These are phyloP conservation scores for Aureoboletus auriporus DNA, from an alignment of 768 basidiomycete genomes.

Conservation along the genomic window DNA sequence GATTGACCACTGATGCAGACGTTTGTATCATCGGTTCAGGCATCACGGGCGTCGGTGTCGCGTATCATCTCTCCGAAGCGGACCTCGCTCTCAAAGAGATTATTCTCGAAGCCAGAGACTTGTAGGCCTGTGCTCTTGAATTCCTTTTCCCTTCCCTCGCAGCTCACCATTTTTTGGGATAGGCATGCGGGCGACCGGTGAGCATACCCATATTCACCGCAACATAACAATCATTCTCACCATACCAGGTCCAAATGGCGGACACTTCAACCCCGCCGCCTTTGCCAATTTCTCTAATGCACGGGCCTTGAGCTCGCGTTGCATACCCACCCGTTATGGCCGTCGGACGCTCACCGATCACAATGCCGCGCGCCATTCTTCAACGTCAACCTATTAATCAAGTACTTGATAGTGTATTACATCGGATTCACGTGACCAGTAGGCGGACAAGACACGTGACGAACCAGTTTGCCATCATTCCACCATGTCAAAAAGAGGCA, in stretches of 20 bases:
- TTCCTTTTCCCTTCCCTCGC: too few species aligned
- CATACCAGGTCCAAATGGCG: conserved; percentile 66
- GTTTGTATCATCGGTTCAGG: conserved; percentile 79
- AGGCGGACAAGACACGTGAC: background rate
- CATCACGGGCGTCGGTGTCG: conserved; percentile 72
- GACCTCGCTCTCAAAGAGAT: conserved; percentile 41
- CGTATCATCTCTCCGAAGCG: conserved; percentile 61
- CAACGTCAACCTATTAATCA: too few species aligned
- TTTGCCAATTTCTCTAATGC: conserved; percentile 48
- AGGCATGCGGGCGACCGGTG: conserved; percentile 80
- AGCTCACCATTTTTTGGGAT: background rate
- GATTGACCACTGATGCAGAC: conserved; percentile 57
- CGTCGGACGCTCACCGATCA: too few species aligned
- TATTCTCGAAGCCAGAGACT: conserved; percentile 77
- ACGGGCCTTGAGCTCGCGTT: too few species aligned
- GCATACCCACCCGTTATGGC: too few species aligned
- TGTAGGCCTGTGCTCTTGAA: conserved; percentile 37
- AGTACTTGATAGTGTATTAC: too few species aligned
- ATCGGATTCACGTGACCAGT: too few species aligned
- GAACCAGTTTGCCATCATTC: background rate
- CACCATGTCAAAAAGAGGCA: conserved; percentile 68
- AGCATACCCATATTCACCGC: background rate
- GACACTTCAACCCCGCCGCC: conserved; percentile 57
- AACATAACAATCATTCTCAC: too few species aligned
- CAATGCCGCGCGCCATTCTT: too few species aligned